Conservation (phyloP, 805 yeast species). For the Candida pseudoglaebosa region DNA sequence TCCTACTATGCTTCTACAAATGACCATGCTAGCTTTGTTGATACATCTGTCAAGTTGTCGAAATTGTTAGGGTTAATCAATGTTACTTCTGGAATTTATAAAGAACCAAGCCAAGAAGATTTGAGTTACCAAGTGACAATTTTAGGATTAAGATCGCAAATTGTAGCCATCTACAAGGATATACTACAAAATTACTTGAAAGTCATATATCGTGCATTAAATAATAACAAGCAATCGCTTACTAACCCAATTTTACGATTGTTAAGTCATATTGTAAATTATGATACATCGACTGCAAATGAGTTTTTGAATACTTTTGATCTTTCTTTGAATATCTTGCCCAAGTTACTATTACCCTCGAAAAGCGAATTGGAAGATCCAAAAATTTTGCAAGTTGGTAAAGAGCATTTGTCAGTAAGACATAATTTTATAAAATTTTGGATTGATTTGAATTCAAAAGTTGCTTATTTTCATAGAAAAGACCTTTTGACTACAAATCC, state of each 20-base stretch:
- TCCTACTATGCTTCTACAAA: conserved; percentile 42
- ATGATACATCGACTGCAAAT: conserved; percentile 48
- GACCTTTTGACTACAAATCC: conserved; percentile 52
- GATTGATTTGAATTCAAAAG: conserved; percentile 44
- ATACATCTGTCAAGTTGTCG: conserved; percentile 38
- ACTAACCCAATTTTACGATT: conserved; percentile 63
- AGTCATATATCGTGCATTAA: conserved; percentile 64
- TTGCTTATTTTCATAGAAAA: conserved; percentile 56
- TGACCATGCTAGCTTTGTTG: conserved; percentile 50
- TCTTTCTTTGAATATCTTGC: conserved; percentile 54
- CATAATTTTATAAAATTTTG: conserved; percentile 58
- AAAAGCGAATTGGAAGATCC: conserved; percentile 41
- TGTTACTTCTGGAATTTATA: not conserved
- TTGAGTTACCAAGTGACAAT: conserved; percentile 8
- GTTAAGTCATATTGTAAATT: conserved; percentile 47
- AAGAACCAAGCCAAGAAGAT: not conserved
- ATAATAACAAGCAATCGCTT: conserved; percentile 50
- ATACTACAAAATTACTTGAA: conserved; percentile 56
- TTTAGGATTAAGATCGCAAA: conserved; percentile 16
- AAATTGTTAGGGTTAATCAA: conserved; percentile 20
- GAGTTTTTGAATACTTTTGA: conserved; percentile 67
- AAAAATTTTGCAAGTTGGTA: conserved; percentile 26
- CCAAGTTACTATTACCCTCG: conserved; percentile 56
- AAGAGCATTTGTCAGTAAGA: conserved; percentile 46
- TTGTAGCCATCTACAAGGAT: conserved; percentile 42